phyloP scores from a whole-genome alignment of 2,329 filamentous ascomycete species.

The Helotiales sp. region DNA sequence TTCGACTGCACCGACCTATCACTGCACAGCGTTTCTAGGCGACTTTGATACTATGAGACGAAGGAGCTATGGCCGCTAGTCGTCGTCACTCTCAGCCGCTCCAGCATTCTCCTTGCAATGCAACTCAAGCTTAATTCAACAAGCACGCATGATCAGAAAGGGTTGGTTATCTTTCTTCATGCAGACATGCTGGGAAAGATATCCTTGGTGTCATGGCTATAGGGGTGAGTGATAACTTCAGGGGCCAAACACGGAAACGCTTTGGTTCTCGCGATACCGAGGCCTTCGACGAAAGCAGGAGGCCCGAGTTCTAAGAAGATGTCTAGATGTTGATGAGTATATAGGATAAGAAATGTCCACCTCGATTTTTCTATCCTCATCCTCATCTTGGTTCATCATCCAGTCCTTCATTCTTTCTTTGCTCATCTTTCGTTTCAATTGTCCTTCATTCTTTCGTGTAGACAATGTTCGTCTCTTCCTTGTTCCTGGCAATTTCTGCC shows the following conservation, averaged over 20 bases:
- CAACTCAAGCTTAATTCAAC: too few relatives aligned
- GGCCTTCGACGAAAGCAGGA: background rate
- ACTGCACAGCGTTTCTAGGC: background rate
- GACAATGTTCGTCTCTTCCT: conserved; percentile 6
- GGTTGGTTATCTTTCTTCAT: too few relatives aligned
- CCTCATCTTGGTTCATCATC: background rate
- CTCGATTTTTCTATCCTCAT: background rate
- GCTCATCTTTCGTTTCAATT: background rate
- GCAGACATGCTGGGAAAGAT: background rate
- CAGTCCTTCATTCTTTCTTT: background rate
- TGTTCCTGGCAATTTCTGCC: conserved; percentile 5
- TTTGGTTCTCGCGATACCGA: too few relatives aligned
- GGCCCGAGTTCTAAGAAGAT: background rate
- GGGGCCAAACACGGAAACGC: too few relatives aligned
- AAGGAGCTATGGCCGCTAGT: background rate
- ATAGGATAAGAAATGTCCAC: background rate
- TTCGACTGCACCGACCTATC: background rate
- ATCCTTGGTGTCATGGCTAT: background rate
- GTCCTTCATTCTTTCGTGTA: background rate
- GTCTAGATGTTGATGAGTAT: background rate
- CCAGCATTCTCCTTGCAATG: too few relatives aligned
- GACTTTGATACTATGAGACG: too few relatives aligned
- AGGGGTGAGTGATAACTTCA: too few relatives aligned
- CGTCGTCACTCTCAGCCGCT: too few relatives aligned
- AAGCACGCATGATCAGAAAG: too few relatives aligned